These are phyloP conservation scores for Arthrobotrys conoides DNA, from an alignment of 2,329 filamentous ascomycete genomes.

Conservation along the genomic window DNA sequence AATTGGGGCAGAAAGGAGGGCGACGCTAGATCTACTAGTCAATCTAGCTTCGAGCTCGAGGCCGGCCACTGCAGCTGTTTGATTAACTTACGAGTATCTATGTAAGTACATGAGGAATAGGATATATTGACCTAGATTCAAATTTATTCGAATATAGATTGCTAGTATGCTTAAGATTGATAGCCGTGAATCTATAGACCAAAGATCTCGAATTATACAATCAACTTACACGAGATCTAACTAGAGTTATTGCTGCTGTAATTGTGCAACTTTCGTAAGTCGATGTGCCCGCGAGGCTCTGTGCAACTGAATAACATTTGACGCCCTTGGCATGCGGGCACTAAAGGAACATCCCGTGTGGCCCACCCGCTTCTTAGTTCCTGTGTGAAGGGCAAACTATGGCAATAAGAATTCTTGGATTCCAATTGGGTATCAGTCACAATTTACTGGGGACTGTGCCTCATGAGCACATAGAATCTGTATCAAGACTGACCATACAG, in stretches of 20 bases:
- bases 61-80: too few relatives aligned
- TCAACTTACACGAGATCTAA: too few relatives aligned
- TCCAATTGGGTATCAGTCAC: not conserved
- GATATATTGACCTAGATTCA: too few relatives aligned
- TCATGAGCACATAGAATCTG: not conserved
- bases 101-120: too few relatives aligned
- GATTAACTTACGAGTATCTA: too few relatives aligned
- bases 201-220: too few relatives aligned
- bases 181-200: too few relatives aligned
- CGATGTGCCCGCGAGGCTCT: not conserved
- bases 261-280: not conserved
- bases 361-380: not conserved
- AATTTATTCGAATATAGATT: not conserved
- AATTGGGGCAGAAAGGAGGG: not conserved
- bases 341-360: not conserved
- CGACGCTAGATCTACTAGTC: too few relatives aligned
- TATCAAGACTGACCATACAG: not conserved
- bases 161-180: too few relatives aligned
- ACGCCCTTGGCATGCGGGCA: constrained; percentile 18
- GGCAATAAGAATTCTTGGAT: not conserved
- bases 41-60: too few relatives aligned
- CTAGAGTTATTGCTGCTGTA: too few relatives aligned
- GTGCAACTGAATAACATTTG: not conserved
- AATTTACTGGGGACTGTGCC: not conserved
- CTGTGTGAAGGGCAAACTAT: not conserved